Percentiles rank a stretch among this genome's conserved stretches.
phyloP scores from a whole-genome alignment of 1,284 basidiomycete genomes.

The Sanghuangporus baumii region DNA sequence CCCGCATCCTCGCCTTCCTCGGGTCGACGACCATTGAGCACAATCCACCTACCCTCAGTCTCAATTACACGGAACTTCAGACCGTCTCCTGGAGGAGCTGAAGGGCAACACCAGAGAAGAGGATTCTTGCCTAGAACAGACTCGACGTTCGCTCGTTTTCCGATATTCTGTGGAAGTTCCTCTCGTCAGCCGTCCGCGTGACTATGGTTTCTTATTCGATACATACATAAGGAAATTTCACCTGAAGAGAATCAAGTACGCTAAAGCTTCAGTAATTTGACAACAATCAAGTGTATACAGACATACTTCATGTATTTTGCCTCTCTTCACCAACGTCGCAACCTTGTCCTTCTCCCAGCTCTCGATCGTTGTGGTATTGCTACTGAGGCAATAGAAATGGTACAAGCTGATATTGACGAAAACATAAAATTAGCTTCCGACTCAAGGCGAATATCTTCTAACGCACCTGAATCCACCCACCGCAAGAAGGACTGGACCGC shows the following conservation, averaged over 20 bases:
- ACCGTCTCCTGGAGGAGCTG: constrained; percentile 62
- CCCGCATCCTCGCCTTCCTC: constrained; percentile 18
- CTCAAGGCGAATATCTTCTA: not conserved
- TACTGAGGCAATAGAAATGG: constrained; percentile 77
- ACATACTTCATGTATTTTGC: constrained; percentile 77
- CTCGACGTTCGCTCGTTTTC: constrained; percentile 63
- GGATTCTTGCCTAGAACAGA: constrained; percentile 74
- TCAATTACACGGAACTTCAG: constrained; percentile 69
- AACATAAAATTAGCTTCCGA: constrained; percentile 5
- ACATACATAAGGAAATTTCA: constrained; percentile 91
- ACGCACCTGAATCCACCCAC: constrained; percentile 81
- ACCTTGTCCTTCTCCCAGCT: constrained; percentile 97
- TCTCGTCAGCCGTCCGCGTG: not conserved
- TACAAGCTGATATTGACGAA: constrained; percentile 56
- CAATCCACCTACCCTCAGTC: constrained; percentile 75
- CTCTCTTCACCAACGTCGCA: constrained; percentile 77
- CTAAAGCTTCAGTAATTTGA: constrained; percentile 2
- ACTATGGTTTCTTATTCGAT: not conserved
- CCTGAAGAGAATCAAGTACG: constrained; percentile 31
- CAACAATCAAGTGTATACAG: not conserved
- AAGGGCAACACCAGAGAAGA: constrained; percentile 81
- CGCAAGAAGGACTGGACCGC: constrained; percentile 78
- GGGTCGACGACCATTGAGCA: constrained; percentile 27
- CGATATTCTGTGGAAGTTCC: constrained; percentile 60
- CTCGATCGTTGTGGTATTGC: constrained; percentile 95